Percentiles rank a stretch among this genome's conserved stretches.
These are phyloP conservation scores for Hirschfeldia incana DNA, from an alignment of 345 rosid species.

Conservation along the genomic window DNA sequence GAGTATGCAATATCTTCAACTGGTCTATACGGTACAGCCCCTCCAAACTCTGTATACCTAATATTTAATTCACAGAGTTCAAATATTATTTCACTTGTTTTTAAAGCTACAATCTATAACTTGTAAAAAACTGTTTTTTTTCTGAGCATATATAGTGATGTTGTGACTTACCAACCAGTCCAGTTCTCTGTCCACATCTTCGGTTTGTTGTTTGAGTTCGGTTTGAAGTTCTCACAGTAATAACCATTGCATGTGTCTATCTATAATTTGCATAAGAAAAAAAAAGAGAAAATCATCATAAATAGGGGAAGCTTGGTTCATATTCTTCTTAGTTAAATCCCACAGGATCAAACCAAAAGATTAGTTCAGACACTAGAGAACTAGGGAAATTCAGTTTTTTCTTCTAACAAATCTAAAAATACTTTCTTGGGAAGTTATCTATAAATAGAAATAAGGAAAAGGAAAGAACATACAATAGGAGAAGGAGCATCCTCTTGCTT, in stretches of 20 bases:
- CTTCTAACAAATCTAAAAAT: neutral
- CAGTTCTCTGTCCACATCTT: constrained; percentile 97
- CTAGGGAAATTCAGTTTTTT: neutral
- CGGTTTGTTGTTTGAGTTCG: constrained; percentile 65
- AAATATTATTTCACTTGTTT: neutral
- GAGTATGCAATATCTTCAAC: constrained; percentile 85
- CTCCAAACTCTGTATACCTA: constrained; percentile 77
- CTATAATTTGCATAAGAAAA: constrained; percentile 36
- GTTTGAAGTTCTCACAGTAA: constrained; percentile 75
- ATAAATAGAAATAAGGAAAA: constrained; percentile 11
- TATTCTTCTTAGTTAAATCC: neutral
- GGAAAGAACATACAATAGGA: constrained; percentile 59
- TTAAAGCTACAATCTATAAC: neutral
- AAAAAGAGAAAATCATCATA: neutral
- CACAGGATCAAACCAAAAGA: neutral
- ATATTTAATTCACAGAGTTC: neutral
- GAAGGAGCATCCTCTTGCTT: constrained; percentile 98
- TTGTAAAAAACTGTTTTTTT: neutral
- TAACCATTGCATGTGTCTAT: constrained; percentile 89
- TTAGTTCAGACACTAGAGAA: neutral
- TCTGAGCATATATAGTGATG: neutral
- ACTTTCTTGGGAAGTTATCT: neutral
- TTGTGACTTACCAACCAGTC: constrained; percentile 80
- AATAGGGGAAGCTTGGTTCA: neutral
- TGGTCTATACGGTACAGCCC: constrained; percentile 71